Evolutionary conservation across 108 stramenopile genomes (phyloP).

Genomic region (Nitzschia inconspicua): DNA sequence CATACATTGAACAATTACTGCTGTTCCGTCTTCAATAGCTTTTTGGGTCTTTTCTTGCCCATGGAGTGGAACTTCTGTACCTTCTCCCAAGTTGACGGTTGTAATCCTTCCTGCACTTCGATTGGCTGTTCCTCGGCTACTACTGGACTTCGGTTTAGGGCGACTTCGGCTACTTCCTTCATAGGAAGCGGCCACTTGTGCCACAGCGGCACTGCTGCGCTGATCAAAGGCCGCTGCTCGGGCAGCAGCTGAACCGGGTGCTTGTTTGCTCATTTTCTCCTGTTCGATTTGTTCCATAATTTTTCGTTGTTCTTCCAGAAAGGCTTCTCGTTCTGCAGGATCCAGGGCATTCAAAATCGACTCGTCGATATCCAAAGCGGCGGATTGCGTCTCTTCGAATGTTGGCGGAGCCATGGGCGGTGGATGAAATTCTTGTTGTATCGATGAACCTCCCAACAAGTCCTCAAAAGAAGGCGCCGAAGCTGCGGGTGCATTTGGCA

Average conservation of each 20-base stretch:
- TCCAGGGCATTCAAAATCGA: conserved; percentile 46
- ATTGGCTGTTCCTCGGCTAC: too few relatives aligned
- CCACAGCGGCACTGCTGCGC: conserved; percentile 34
- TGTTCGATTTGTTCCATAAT: conserved; percentile 70
- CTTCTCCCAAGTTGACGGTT: conserved; percentile 44
- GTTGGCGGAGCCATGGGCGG: conserved; percentile 7
- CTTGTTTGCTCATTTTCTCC: conserved; percentile 46
- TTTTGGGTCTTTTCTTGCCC: conserved; percentile 62
- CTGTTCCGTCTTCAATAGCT: conserved; percentile 71
- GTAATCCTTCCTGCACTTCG: too few relatives aligned
- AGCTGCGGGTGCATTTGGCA: conserved; percentile 22
- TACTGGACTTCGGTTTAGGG: not conserved
- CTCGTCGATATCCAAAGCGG: conserved; percentile 21
- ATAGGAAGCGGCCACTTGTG: conserved; percentile 25
- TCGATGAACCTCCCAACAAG: conserved; percentile 18
- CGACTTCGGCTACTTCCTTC: conserved; percentile 8
- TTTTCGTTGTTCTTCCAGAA: conserved; percentile 71
- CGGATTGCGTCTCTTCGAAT: not conserved
- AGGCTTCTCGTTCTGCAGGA: conserved; percentile 53
- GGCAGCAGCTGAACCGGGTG: conserved; percentile 44
- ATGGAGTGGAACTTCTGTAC: conserved; percentile 48
- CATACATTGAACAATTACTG: conserved; percentile 66
- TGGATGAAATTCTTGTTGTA: conserved; percentile 1
- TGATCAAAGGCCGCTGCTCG: conserved; percentile 45
- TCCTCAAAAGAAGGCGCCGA: conserved; percentile 53